phyloP scores from a whole-genome alignment of 441 rosid genomes.

The Bruguiera hainesii region DNA sequence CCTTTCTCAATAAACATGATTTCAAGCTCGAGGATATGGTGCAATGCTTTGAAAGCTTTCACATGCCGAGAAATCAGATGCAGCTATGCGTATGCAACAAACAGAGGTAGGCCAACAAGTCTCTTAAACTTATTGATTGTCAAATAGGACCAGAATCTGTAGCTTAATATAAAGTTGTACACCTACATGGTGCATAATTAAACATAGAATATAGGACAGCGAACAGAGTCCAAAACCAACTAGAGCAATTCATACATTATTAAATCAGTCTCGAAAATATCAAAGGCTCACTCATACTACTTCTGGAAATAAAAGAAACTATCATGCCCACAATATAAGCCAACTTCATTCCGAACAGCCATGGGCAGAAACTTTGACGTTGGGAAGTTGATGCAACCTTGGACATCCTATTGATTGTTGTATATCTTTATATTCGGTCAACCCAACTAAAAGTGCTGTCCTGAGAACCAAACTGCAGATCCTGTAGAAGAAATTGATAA shows the following conservation, averaged over 20 bases:
- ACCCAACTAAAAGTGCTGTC: constrained; percentile 72
- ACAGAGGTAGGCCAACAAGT: neutral
- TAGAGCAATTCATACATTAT: neutral
- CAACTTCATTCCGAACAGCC: constrained; percentile 15
- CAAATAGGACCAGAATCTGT: neutral
- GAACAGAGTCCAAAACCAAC: too few relatives aligned
- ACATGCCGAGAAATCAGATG: neutral
- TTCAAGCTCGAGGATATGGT: too few relatives aligned
- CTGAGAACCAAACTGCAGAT: constrained; percentile 64
- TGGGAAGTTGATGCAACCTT: neutral
- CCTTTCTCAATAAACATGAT: too few relatives aligned
- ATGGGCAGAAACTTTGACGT: constrained; percentile 4
- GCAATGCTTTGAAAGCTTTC: constrained; percentile 11
- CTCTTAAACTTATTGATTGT: too few relatives aligned
- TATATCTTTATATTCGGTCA: constrained; percentile 37
- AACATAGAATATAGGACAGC: too few relatives aligned
- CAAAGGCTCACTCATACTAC: neutral
- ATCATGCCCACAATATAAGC: neutral
- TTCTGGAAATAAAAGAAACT: neutral
- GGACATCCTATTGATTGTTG: neutral
- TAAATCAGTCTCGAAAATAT: neutral
- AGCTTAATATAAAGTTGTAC: too few relatives aligned
- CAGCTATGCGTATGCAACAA: constrained; percentile 8
- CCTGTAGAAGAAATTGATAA: constrained; percentile 33
- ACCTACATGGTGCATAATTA: too few relatives aligned